These are phyloP conservation scores for Paramarasmius palmivorus DNA, from an alignment of 1,284 basidiomycete species.

Conservation along the genomic window DNA sequence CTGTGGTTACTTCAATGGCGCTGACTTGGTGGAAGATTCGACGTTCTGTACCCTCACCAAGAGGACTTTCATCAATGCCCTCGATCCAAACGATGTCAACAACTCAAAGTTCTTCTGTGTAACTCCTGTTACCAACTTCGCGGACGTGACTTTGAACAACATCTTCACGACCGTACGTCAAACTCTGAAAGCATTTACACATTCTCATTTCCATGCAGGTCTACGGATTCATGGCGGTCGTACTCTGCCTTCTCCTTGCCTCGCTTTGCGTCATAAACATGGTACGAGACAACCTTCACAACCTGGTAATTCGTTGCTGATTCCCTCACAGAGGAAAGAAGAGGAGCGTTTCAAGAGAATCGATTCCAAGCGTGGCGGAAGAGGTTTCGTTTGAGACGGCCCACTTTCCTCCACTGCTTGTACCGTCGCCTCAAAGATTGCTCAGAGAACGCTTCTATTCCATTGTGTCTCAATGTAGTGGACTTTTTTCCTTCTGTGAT, in stretches of 20 bases:
- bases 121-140: slow-evolving; percentile 58
- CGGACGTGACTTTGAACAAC: slow-evolving; percentile 74
- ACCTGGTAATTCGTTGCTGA: not conserved
- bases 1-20: slow-evolving; percentile 79
- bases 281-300: too few species aligned
- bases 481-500: too few species aligned
- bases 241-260: slow-evolving; percentile 71
- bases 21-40: slow-evolving; percentile 57
- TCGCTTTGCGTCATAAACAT: slow-evolving; percentile 84
- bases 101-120: slow-evolving; percentile 62
- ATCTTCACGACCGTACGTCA: slow-evolving; percentile 71
- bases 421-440: too few species aligned
- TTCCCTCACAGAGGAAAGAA: slow-evolving; percentile 61
- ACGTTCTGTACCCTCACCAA: slow-evolving; percentile 57
- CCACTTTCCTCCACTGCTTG: not conserved
- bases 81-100: slow-evolving; percentile 40
- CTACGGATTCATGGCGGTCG: slow-evolving; percentile 84
- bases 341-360: slow-evolving; percentile 83
- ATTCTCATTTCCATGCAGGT: slow-evolving; percentile 28
- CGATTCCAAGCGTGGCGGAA: slow-evolving; percentile 81
- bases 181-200: not conserved
- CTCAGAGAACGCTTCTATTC: too few species aligned
- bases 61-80: slow-evolving; percentile 45
- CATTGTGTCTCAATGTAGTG: too few species aligned
- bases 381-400: slow-evolving; percentile 72